phyloP scores from a whole-genome alignment of 176 grass and related monocot species.

The Oryza nivara region DNA sequence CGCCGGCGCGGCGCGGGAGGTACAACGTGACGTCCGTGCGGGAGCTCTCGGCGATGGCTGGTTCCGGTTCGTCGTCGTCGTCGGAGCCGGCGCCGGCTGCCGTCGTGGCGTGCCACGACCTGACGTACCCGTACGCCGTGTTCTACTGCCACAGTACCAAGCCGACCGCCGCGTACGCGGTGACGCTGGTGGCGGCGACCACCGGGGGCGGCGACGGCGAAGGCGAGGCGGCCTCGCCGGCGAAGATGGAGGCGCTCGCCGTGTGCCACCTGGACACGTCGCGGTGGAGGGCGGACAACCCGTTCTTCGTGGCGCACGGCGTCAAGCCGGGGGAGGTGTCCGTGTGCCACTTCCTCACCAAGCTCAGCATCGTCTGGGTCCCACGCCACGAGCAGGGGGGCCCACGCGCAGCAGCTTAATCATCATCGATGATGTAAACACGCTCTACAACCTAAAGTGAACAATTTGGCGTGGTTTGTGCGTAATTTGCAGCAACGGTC shows the following conservation, averaged over 20 bases:
- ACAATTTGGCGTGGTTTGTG: no score
- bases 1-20: not conserved
- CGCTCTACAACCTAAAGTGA: no score
- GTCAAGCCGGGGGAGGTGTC: slow-evolving; percentile 33
- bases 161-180: slow-evolving; percentile 17
- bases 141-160: slow-evolving; percentile 45
- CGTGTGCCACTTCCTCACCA: slow-evolving; percentile 48
- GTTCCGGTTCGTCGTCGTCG: no score
- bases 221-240: not conserved
- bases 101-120: slow-evolving; percentile 37
- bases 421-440: no score
- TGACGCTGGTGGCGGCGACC: not conserved
- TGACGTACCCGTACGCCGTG: slow-evolving; percentile 28
- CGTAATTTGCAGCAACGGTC: no score
- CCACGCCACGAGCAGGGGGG: no score
- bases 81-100: no score
- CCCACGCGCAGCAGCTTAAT: no score
- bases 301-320: not conserved
- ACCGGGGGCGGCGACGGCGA: not conserved
- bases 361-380: slow-evolving; percentile 36
- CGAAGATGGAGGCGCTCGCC: slow-evolving; percentile 16
- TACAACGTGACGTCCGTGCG: slow-evolving; percentile 26
- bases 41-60: not conserved
- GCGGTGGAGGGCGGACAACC: not conserved
- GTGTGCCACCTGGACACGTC: slow-evolving; percentile 40